Percentiles rank a stretch among this genome's conserved stretches.
Evolutionary conservation across 768 basidiomycete genomes (phyloP).

Genomic region (Rhodotorula diobovata): DNA sequence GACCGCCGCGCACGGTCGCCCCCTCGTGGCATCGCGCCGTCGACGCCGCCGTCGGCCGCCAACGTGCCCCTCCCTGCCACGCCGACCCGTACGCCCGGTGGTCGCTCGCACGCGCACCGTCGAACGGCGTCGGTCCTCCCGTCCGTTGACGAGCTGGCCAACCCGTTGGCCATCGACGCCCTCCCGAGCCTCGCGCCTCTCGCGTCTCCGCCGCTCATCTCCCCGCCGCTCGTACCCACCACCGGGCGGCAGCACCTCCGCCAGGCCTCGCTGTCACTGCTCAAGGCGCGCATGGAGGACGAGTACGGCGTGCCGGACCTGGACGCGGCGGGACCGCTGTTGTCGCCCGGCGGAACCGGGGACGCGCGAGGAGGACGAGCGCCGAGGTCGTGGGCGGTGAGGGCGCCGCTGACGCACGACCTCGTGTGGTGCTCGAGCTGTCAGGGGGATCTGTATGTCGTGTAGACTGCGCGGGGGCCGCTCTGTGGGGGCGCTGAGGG

Average conservation of each 20-base stretch:
- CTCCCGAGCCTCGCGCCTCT: no score
- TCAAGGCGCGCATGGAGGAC: conserved; percentile 83
- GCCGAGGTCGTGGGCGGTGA: neutral
- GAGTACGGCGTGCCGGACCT: conserved; percentile 49
- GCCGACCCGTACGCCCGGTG: neutral
- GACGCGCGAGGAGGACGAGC: neutral
- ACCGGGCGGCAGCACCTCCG: conserved; percentile 9
- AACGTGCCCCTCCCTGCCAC: neutral
- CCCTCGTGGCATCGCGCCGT: neutral
- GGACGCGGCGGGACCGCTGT: neutral
- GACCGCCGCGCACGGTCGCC: neutral
- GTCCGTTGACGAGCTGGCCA: conserved; percentile 5
- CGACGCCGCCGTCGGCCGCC: neutral
- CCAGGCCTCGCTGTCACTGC: conserved; percentile 50
- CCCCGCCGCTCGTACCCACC: conserved; percentile 3
- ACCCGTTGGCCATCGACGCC: neutral
- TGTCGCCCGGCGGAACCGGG: neutral
- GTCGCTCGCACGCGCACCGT: conserved; percentile 8
- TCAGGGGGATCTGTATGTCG: conserved; percentile 1
- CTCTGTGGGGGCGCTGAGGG: no score
- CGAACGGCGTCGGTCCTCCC: neutral
- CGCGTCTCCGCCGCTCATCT: neutral
- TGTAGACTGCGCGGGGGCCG: no score
- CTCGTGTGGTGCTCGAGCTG: conserved; percentile 19
- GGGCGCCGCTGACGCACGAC: conserved; percentile 18